Conservation (phyloP, 2,329 filamentous ascomycete genomes). For the Fusarium liriodendri region DNA sequence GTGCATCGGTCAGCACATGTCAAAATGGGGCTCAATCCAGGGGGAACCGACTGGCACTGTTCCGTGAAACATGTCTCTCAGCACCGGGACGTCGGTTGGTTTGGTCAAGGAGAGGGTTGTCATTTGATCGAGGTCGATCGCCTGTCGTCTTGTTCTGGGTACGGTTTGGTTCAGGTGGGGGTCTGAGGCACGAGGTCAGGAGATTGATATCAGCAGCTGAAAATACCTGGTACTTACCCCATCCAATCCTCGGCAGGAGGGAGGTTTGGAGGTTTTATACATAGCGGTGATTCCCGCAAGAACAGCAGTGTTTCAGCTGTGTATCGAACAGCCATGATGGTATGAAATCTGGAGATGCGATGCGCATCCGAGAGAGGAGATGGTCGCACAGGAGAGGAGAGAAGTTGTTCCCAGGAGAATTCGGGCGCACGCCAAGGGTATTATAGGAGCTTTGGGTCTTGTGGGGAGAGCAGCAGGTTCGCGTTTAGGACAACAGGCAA, state of each 20-base stretch:
- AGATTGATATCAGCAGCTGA: conserved; percentile 24
- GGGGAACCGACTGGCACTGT: conserved; percentile 63
- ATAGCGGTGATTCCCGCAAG: conserved; percentile 85
- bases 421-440: neutral
- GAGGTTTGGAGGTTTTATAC: conserved; percentile 80
- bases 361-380: conserved; percentile 51
- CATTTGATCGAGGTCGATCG: conserved; percentile 59
- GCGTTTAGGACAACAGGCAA: neutral
- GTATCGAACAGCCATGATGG: conserved; percentile 75
- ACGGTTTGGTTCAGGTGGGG: conserved; percentile 59
- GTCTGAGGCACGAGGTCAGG: conserved; percentile 47
- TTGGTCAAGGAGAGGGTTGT: conserved; percentile 59
- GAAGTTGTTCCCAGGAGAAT: neutral
- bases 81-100: conserved; percentile 62
- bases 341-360: conserved; percentile 46
- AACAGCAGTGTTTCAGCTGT: conserved; percentile 79
- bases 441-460: neutral
- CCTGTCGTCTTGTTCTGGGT: conserved; percentile 56
- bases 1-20: conserved; percentile 27
- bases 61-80: conserved; percentile 67
- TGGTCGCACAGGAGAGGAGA: conserved; percentile 31
- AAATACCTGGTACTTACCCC: conserved; percentile 71
- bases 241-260: conserved; percentile 95
- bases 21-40: neutral
- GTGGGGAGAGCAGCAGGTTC: neutral